Conservation (phyloP, 352 stramenopile genomes). For the Pythium catenulatum region DNA sequence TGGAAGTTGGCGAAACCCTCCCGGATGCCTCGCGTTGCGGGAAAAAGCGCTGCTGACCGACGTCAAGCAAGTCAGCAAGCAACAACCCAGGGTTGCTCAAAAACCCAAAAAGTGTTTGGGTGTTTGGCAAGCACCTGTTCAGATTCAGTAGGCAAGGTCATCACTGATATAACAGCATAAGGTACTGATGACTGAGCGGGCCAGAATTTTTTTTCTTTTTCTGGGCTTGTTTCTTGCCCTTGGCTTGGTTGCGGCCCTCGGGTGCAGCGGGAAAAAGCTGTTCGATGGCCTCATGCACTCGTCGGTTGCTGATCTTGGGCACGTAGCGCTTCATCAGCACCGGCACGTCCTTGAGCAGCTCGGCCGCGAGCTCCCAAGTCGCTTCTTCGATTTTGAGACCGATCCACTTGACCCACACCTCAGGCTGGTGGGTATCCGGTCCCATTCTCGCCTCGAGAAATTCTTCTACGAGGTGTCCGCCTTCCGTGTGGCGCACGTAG, state of each 20-base stretch:
- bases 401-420: constrained; percentile 13
- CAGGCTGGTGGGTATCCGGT: not conserved
- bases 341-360: not conserved
- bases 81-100: too few species aligned
- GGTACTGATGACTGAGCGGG: too few species aligned
- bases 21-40: too few species aligned
- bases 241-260: not conserved
- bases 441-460: not conserved
- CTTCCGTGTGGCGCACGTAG: constrained; percentile 10
- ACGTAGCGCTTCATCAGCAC: not conserved
- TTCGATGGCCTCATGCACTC: not conserved
- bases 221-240: not conserved
- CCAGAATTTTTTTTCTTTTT: too few species aligned
- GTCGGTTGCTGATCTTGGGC: not conserved
- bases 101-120: too few species aligned
- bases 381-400: not conserved
- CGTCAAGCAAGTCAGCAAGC: constrained; percentile 22
- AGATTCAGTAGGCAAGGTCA: too few species aligned
- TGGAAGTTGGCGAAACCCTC: not conserved
- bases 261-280: too few species aligned
- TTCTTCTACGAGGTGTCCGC: constrained; percentile 5
- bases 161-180: too few species aligned
- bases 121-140: too few species aligned
- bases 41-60: too few species aligned
- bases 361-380: not conserved